Evolutionary conservation across 2,329 filamentous ascomycete species (phyloP).

Genomic region (Trichoderma aggressivum): DNA sequence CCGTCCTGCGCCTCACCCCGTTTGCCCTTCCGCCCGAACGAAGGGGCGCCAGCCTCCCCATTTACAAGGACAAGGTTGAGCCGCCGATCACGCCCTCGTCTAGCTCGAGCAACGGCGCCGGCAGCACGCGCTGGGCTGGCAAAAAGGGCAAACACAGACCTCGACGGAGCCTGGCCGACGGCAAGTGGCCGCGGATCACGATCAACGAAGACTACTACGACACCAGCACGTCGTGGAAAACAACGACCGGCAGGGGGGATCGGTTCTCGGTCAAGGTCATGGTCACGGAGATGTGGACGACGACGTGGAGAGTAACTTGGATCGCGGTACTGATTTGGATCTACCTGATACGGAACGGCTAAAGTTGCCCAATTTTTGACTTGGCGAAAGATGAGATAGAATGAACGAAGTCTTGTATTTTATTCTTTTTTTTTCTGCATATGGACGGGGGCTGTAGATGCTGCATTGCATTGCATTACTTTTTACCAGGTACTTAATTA

Average conservation of each 20-base stretch:
- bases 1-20: slow-evolving; percentile 49
- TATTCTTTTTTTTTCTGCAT: not conserved
- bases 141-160: slow-evolving; percentile 28
- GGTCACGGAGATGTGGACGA: slow-evolving; percentile 58
- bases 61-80: slow-evolving; percentile 53
- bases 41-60: slow-evolving; percentile 33
- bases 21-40: slow-evolving; percentile 49
- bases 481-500: not conserved
- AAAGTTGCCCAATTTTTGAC: not conserved
- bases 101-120: slow-evolving; percentile 21
- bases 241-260: slow-evolving; percentile 24
- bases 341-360: slow-evolving; percentile 64
- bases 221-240: slow-evolving; percentile 35
- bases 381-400: not conserved
- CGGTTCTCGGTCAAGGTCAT: slow-evolving; percentile 44
- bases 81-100: slow-evolving; percentile 29
- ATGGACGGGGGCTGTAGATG: not conserved
- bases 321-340: slow-evolving; percentile 63
- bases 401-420: not conserved
- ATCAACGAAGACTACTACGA: slow-evolving; percentile 50
- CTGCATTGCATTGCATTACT: not conserved
- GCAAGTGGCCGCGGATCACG: slow-evolving; percentile 49
- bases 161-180: slow-evolving; percentile 45
- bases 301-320: slow-evolving; percentile 59
- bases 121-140: slow-evolving; percentile 25